Percentiles rank a stretch among this genome's conserved stretches.
Evolutionary conservation across 23 red algal species (phyloP).

Genomic region (Gracilaria gracilis): DNA sequence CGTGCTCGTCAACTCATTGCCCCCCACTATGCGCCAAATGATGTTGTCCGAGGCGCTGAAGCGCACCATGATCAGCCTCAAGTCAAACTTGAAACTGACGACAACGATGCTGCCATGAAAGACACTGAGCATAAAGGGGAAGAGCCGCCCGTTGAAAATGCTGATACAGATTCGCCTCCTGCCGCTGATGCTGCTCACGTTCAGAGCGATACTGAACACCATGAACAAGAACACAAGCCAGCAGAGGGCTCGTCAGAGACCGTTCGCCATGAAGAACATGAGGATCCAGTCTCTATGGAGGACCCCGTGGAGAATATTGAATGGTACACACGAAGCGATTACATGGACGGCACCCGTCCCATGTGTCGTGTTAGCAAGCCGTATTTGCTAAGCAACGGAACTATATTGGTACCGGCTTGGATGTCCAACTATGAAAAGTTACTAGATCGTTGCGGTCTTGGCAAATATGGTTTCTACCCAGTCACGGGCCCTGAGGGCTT

Average conservation of each 20-base stretch:
- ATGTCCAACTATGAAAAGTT: constrained; percentile 55
- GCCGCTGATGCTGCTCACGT: neutral
- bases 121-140: neutral
- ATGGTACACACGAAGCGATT: constrained; percentile 65
- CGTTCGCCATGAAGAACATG: neutral
- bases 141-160: neutral
- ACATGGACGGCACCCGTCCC: constrained; percentile 56
- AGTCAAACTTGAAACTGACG: neutral
- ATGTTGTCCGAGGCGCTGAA: neutral
- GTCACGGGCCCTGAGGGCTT: constrained; percentile 24
- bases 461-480: constrained; percentile 56
- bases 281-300: constrained; percentile 38
- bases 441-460: constrained; percentile 53
- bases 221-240: neutral
- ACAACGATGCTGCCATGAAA: neutral
- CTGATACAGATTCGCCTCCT: neutral
- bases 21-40: too few species aligned
- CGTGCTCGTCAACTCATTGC: neutral
- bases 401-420: constrained; percentile 60
- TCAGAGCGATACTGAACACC: neutral
- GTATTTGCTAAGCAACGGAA: constrained; percentile 69
- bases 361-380: constrained; percentile 70
- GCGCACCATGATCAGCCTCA: too few species aligned
- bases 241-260: neutral
- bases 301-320: constrained; percentile 40